A percentile compares a stretch with the other conserved stretches of the same genome.
Conservation (phyloP, 345 rosid species). For the Mangifera indica region DNA sequence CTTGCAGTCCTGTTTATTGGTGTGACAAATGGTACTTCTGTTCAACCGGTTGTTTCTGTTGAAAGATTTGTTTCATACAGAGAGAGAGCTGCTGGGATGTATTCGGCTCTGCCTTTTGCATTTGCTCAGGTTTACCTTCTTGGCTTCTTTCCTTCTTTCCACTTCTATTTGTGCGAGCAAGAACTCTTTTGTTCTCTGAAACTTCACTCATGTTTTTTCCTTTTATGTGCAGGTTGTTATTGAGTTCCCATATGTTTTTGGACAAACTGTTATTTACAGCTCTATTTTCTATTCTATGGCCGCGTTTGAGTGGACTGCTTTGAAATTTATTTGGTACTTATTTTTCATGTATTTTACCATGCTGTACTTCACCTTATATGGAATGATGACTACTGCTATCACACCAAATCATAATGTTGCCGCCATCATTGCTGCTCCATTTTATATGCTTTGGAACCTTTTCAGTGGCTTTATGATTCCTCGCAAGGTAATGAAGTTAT, state of each 20-base stretch:
- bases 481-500: slow-evolving; percentile 57
- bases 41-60: slow-evolving; percentile 93
- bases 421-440: slow-evolving; percentile 84
- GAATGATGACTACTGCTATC: slow-evolving; percentile 97
- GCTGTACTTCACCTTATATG: slow-evolving; percentile 90
- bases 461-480: slow-evolving; percentile 98
- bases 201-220: slow-evolving; percentile 3
- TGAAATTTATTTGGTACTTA: slow-evolving; percentile 85
- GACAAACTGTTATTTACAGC: slow-evolving; percentile 69
- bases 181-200: background rate
- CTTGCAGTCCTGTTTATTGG: slow-evolving; percentile 89
- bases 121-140: slow-evolving; percentile 72
- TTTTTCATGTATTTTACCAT: slow-evolving; percentile 91
- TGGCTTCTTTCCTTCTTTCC: background rate
- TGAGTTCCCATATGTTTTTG: slow-evolving; percentile 90
- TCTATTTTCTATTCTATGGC: slow-evolving; percentile 92
- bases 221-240: slow-evolving; percentile 62
- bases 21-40: slow-evolving; percentile 84
- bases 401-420: slow-evolving; percentile 98
- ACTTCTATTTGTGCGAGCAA: slow-evolving; percentile 1
- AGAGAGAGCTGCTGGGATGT: slow-evolving; percentile 97
- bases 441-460: slow-evolving; percentile 99
- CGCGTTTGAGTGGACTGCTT: slow-evolving; percentile 71
- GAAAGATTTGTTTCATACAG: slow-evolving; percentile 94
- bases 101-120: slow-evolving; percentile 87